These are phyloP conservation scores for Lactarius indigo DNA, from an alignment of 768 basidiomycete genomes.

Conservation along the genomic window DNA sequence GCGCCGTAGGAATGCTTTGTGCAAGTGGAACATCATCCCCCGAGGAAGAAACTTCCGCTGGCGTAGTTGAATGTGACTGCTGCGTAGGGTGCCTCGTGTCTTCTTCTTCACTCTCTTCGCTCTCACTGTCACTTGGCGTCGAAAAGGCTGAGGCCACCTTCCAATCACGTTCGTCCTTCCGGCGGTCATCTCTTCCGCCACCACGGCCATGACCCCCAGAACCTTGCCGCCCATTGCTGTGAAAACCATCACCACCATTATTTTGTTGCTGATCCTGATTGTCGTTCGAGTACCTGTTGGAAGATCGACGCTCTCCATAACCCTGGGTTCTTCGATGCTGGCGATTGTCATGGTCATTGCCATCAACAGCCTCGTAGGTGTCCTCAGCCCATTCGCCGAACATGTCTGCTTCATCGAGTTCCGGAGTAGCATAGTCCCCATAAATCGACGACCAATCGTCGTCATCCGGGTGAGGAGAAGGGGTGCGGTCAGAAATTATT, in stretches of 20 bases:
- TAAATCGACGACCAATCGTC: conserved; percentile 15
- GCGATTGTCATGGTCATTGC: conserved; percentile 1
- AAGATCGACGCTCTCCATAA: conserved; percentile 1
- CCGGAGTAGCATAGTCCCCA: conserved; percentile 15
- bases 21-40: conserved; percentile 76
- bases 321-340: conserved; percentile 2
- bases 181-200: conserved; percentile 36
- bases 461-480: conserved; percentile 22
- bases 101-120: conserved; percentile 45
- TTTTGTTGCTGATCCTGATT: conserved; percentile 26
- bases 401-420: conserved; percentile 13
- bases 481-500: conserved; percentile 13
- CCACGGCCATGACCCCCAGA: conserved; percentile 24
- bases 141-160: conserved; percentile 30
- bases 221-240: conserved; percentile 27
- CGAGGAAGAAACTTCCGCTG: conserved; percentile 5
- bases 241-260: conserved; percentile 29
- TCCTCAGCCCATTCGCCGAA: conserved; percentile 2
- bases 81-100: conserved; percentile 18
- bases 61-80: conserved; percentile 14
- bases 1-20: conserved; percentile 74
- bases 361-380: conserved; percentile 10
- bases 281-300: conserved; percentile 17
- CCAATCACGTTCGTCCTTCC: conserved; percentile 35
- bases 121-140: conserved; percentile 33